phyloP scores from a whole-genome alignment of 2,329 filamentous ascomycete genomes.

The Calonectria pseudoreteaudii region DNA sequence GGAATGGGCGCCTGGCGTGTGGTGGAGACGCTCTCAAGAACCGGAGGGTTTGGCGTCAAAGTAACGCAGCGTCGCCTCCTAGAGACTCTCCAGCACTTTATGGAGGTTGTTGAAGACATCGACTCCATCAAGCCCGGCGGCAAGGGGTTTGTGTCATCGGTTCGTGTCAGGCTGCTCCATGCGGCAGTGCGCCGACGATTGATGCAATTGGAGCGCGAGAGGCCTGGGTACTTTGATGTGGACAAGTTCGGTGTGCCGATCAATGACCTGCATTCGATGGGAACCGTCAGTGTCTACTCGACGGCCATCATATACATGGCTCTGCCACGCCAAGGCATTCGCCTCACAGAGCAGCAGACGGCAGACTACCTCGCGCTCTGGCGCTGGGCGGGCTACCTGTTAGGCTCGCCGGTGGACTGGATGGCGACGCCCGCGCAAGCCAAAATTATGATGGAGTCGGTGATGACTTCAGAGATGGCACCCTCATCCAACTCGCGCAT shows the following conservation, averaged over 20 bases:
- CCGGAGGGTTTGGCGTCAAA: slow-evolving; percentile 78
- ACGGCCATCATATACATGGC: slow-evolving; percentile 75
- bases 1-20: slow-evolving; percentile 80
- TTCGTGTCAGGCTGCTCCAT: slow-evolving; percentile 74
- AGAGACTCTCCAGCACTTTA: slow-evolving; percentile 81
- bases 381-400: slow-evolving; percentile 78
- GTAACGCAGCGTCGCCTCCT: slow-evolving; percentile 72
- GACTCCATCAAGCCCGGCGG: slow-evolving; percentile 74
- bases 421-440: slow-evolving; percentile 68
- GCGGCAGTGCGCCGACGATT: slow-evolving; percentile 73
- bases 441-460: slow-evolving; percentile 74
- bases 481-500: slow-evolving; percentile 72
- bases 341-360: slow-evolving; percentile 70
- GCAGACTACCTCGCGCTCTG: slow-evolving; percentile 80
- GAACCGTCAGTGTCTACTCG: slow-evolving; percentile 78
- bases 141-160: slow-evolving; percentile 69
- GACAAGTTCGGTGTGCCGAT: slow-evolving; percentile 72
- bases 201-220: slow-evolving; percentile 63
- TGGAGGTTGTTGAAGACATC: slow-evolving; percentile 76
- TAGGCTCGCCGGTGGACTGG: slow-evolving; percentile 74
- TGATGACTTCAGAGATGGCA: slow-evolving; percentile 74
- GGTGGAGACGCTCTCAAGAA: slow-evolving; percentile 79
- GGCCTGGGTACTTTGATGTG: slow-evolving; percentile 71
- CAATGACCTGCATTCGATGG: slow-evolving; percentile 81
- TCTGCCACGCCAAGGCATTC: slow-evolving; percentile 80